Percentiles rank a stretch among this genome's conserved stretches.
Evolutionary conservation across 1,284 basidiomycete genomes (phyloP).

Genomic region (Ceratobasidium sp.): DNA sequence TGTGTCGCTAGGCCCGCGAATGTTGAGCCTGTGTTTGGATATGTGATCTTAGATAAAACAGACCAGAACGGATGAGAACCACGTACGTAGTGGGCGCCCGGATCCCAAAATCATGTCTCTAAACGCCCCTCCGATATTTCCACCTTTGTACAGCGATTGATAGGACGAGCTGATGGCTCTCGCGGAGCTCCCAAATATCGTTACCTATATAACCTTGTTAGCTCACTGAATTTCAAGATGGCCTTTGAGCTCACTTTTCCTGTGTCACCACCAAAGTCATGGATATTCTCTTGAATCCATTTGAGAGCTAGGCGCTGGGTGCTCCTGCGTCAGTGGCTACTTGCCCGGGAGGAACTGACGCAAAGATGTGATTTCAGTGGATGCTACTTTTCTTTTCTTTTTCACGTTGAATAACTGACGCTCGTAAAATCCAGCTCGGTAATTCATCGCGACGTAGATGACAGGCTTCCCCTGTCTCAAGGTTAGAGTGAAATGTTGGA

Average conservation of each 20-base stretch:
- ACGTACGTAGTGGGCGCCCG: slow-evolving; percentile 3
- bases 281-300: slow-evolving; percentile 61
- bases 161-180: slow-evolving; percentile 47
- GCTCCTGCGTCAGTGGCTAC: slow-evolving; percentile 46
- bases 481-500: neutral
- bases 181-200: slow-evolving; percentile 49
- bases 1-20: neutral
- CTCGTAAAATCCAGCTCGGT: slow-evolving; percentile 46
- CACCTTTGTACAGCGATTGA: slow-evolving; percentile 46
- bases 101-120: slow-evolving; percentile 42
- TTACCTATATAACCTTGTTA: slow-evolving; percentile 23
- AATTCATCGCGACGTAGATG: slow-evolving; percentile 52
- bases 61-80: neutral
- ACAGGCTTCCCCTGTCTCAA: slow-evolving; percentile 46
- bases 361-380: slow-evolving; percentile 27
- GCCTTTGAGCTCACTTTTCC: slow-evolving; percentile 48
- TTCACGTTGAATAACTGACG: slow-evolving; percentile 17
- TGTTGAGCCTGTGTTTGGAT: neutral
- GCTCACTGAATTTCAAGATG: neutral
- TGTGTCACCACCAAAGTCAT: slow-evolving; percentile 59
- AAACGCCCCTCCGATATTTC: slow-evolving; percentile 28
- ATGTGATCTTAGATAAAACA: neutral
- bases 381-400: no score
- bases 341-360: slow-evolving; percentile 49
- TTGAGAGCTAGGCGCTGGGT: slow-evolving; percentile 56